Conservation (phyloP, 1,284 basidiomycete species). For the Tilletia walkeri region DNA sequence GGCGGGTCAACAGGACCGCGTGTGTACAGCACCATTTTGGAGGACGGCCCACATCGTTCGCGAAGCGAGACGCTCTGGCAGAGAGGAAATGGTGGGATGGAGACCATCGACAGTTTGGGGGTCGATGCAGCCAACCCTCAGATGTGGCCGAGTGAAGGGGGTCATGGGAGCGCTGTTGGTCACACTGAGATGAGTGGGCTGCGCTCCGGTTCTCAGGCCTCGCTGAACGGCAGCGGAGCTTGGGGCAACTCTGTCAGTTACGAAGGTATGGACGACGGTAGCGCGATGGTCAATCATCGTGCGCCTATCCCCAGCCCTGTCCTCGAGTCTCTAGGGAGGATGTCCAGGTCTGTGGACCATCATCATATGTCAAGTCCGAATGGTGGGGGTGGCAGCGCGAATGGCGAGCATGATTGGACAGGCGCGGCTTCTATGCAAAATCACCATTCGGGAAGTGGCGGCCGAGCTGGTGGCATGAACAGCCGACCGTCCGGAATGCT, state of each 20-base stretch:
- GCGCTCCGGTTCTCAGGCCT: background rate
- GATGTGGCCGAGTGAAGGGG: conserved; percentile 9
- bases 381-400: background rate
- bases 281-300: too few relatives aligned
- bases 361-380: background rate
- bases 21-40: conserved; percentile 16
- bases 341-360: conserved; percentile 11
- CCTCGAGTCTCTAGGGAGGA: background rate
- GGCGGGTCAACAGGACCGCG: background rate
- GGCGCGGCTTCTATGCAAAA: conserved; percentile 3
- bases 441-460: background rate
- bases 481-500: background rate
- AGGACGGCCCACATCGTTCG: conserved; percentile 3
- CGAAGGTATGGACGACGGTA: too few relatives aligned
- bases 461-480: background rate
- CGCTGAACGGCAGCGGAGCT: conserved; percentile 3
- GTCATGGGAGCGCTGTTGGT: background rate
- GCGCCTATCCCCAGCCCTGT: background rate
- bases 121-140: too few relatives aligned
- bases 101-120: too few relatives aligned
- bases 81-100: background rate
- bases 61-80: conserved; percentile 3
- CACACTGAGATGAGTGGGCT: conserved; percentile 1
- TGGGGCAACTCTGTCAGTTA: background rate
- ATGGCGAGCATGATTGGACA: background rate